Evolutionary conservation across 805 yeast species (phyloP).

Genomic region (Starmerella riodocensis): DNA sequence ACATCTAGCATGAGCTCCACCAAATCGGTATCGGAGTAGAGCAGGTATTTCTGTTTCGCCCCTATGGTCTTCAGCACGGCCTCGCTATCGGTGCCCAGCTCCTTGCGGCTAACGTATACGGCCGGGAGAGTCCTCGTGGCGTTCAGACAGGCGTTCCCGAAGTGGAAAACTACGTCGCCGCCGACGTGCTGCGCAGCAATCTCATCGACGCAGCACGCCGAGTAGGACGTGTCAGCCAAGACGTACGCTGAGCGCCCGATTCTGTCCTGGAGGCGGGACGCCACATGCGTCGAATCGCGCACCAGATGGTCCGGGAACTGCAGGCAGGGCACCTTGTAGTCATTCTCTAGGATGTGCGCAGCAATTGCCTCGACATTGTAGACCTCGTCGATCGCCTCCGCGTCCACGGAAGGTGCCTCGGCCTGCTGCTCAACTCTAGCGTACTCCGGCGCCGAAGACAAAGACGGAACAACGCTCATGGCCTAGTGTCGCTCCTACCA

Average conservation of each 20-base stretch:
- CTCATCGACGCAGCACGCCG: slow-evolving; percentile 91
- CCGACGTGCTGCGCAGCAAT: slow-evolving; percentile 89
- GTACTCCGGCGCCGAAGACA: slow-evolving; percentile 65
- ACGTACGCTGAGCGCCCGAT: slow-evolving; percentile 43
- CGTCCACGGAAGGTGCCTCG: slow-evolving; percentile 16
- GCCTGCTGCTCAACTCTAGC: slow-evolving; percentile 29
- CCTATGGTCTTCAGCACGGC: slow-evolving; percentile 24
- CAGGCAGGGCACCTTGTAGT: slow-evolving; percentile 48
- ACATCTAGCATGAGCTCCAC: slow-evolving; percentile 32
- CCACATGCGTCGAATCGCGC: slow-evolving; percentile 63
- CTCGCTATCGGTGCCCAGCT: slow-evolving; percentile 31
- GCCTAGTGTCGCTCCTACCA: too few relatives aligned
- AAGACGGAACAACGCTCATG: slow-evolving; percentile 44
- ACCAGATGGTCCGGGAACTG: slow-evolving; percentile 83
- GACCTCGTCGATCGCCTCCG: slow-evolving; percentile 33
- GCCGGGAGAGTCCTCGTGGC: slow-evolving; percentile 63
- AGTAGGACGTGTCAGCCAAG: slow-evolving; percentile 89
- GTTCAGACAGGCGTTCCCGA: slow-evolving; percentile 88
- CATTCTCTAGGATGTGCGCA: slow-evolving; percentile 29
- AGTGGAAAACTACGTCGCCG: slow-evolving; percentile 77
- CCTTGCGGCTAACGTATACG: slow-evolving; percentile 60
- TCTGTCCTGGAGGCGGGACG: slow-evolving; percentile 27
- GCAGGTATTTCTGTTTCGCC: slow-evolving; percentile 13
- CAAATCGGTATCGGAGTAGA: slow-evolving; percentile 69
- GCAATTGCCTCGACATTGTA: slow-evolving; percentile 44